Evolutionary conservation across 1,284 basidiomycete species (phyloP).

Genomic region (Trametes versicolor): DNA sequence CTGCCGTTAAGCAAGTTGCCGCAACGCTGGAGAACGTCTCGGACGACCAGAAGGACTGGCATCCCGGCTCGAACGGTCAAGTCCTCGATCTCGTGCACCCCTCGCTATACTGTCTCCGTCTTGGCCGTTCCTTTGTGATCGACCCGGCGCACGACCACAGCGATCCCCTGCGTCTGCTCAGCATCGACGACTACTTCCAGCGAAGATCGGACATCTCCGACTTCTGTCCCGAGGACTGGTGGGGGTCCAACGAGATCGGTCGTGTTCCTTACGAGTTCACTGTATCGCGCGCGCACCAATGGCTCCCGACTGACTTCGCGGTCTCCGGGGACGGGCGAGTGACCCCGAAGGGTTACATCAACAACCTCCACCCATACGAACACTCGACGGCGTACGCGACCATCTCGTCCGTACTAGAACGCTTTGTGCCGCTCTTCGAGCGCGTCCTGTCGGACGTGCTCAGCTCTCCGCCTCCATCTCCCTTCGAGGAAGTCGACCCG

Average conservation of each 20-base stretch:
- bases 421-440: slow-evolving; percentile 49
- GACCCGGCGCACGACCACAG: neutral
- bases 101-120: slow-evolving; percentile 13
- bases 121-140: slow-evolving; percentile 21
- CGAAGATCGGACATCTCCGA: neutral
- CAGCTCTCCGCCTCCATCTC: slow-evolving; percentile 1
- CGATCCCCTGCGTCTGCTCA: neutral
- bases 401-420: slow-evolving; percentile 44
- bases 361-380: slow-evolving; percentile 45
- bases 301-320: slow-evolving; percentile 14
- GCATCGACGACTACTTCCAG: neutral
- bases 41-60: slow-evolving; percentile 33
- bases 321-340: neutral
- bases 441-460: slow-evolving; percentile 35
- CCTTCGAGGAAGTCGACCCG: slow-evolving; percentile 9
- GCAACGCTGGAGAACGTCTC: slow-evolving; percentile 17
- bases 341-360: slow-evolving; percentile 35
- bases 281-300: slow-evolving; percentile 9
- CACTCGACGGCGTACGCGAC: slow-evolving; percentile 42
- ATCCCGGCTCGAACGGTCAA: slow-evolving; percentile 33
- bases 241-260: neutral
- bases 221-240: neutral
- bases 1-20: neutral
- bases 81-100: slow-evolving; percentile 31
- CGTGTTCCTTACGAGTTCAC: neutral